Evolutionary conservation across 192 early-diverging fungal species (phyloP).

Genomic region (Coemansia asiatica): DNA sequence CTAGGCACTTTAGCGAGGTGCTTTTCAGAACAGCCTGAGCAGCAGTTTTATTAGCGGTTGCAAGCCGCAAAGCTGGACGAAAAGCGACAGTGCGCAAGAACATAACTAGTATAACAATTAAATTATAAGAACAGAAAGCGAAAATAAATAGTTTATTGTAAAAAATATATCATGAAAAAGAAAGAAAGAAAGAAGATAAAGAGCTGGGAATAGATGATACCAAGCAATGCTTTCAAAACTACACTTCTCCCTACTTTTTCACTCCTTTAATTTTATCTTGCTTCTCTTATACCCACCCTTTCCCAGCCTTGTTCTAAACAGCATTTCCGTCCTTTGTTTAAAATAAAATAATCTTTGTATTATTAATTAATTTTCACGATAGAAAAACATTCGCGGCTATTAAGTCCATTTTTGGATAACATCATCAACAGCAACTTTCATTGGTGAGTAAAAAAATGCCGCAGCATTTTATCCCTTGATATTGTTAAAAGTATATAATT

Average conservation of each 20-base stretch:
- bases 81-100: not conserved
- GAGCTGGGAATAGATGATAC: too few species aligned
- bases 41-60: not conserved
- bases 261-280: too few species aligned
- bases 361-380: too few species aligned
- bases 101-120: not conserved
- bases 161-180: not conserved
- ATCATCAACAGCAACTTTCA: not conserved
- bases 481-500: too few species aligned
- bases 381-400: not conserved
- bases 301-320: not conserved
- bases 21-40: not conserved
- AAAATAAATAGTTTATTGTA: not conserved
- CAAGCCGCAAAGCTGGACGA: not conserved
- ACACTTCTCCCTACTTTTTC: too few species aligned
- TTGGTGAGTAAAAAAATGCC: not conserved
- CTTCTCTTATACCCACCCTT: too few species aligned
- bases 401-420: not conserved
- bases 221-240: too few species aligned
- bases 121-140: not conserved
- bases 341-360: not conserved
- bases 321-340: too few species aligned
- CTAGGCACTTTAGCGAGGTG: not conserved
- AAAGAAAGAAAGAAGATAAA: not conserved
- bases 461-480: not conserved